Percentiles rank a stretch among this genome's conserved stretches.
Conservation (phyloP, 352 stramenopile species). For the Globisporangium iwayamae region DNA sequence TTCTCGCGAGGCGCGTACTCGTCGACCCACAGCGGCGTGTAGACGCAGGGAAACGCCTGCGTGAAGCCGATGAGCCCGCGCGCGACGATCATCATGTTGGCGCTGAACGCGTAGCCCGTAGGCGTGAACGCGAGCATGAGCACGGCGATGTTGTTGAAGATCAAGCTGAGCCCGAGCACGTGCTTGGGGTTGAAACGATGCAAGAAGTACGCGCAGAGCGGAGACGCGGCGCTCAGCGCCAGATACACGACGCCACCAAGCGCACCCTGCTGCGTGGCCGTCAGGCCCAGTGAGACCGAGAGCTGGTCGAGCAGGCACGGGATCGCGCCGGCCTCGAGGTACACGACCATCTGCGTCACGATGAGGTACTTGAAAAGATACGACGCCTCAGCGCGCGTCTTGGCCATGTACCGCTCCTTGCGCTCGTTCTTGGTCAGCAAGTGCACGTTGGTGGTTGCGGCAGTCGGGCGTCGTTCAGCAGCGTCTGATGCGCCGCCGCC, state of each 20-base stretch:
- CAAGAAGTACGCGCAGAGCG: slow-evolving; percentile 74
- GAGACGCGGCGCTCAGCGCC: slow-evolving; percentile 63
- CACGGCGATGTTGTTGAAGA: slow-evolving; percentile 74
- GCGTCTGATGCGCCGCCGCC: slow-evolving; percentile 4
- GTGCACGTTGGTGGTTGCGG: slow-evolving; percentile 1
- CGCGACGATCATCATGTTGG: slow-evolving; percentile 69
- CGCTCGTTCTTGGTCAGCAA: slow-evolving; percentile 48
- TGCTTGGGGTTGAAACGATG: slow-evolving; percentile 62
- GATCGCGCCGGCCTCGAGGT: slow-evolving; percentile 79
- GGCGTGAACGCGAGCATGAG: slow-evolving; percentile 71
- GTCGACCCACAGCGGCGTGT: slow-evolving; percentile 84
- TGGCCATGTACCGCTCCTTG: slow-evolving; percentile 66
- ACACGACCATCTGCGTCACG: slow-evolving; percentile 78
- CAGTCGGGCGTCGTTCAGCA: not conserved
- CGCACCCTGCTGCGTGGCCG: slow-evolving; percentile 69
- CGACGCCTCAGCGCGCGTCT: slow-evolving; percentile 62
- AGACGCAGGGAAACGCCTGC: slow-evolving; percentile 80
- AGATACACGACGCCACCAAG: slow-evolving; percentile 81
- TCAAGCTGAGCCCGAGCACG: slow-evolving; percentile 66
- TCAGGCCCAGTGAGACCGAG: slow-evolving; percentile 64
- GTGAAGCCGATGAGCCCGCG: slow-evolving; percentile 76
- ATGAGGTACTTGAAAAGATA: slow-evolving; percentile 89
- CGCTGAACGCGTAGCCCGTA: slow-evolving; percentile 60
- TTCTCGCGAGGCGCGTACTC: slow-evolving; percentile 76
- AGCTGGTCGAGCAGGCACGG: slow-evolving; percentile 79